phyloP scores from a whole-genome alignment of 1,139 yeast genomes.

The Diutina ranongensis region DNA sequence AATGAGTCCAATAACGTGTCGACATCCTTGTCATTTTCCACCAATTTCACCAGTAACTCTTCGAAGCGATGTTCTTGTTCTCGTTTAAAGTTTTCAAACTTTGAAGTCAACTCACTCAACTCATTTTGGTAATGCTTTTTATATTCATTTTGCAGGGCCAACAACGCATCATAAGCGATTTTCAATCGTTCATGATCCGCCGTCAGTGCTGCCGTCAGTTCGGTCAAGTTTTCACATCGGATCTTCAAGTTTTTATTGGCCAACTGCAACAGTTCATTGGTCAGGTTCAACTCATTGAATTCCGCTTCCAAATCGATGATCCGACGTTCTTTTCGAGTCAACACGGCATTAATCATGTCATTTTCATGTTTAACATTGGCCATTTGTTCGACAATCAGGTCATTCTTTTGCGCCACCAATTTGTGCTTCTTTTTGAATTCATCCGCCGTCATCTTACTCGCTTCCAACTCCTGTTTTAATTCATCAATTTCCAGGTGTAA shows the following conservation, averaged over 20 bases:
- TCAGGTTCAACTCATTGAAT: conserved; percentile 31
- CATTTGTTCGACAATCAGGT: conserved; percentile 51
- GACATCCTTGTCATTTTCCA: conserved; percentile 32
- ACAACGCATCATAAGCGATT: conserved; percentile 51
- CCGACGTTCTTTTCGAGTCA: conserved; percentile 54
- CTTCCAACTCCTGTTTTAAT: conserved; percentile 41
- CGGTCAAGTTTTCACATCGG: conserved; percentile 37
- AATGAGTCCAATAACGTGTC: conserved; percentile 32
- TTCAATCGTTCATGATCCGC: conserved; percentile 49
- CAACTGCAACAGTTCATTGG: conserved; percentile 33
- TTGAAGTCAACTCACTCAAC: conserved; percentile 16
- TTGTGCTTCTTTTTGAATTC: conserved; percentile 38
- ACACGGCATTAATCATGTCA: conserved; percentile 51
- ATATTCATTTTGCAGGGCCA: conserved; percentile 45
- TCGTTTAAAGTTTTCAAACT: conserved; percentile 25
- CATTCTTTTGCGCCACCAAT: conserved; percentile 38
- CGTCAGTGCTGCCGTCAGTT: conserved; percentile 32
- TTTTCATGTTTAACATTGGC: conserved; percentile 64
- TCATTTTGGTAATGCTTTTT: conserved; percentile 37
- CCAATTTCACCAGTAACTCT: conserved; percentile 18
- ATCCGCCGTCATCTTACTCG: conserved; percentile 25
- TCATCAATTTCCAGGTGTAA: conserved; percentile 41
- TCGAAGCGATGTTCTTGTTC: conserved; percentile 20
- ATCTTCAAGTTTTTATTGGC: conserved; percentile 38
- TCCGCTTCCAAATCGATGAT: conserved; percentile 51